Evolutionary conservation across 352 stramenopile genomes (phyloP).

Genomic region (Halophytophthora batemanensis): DNA sequence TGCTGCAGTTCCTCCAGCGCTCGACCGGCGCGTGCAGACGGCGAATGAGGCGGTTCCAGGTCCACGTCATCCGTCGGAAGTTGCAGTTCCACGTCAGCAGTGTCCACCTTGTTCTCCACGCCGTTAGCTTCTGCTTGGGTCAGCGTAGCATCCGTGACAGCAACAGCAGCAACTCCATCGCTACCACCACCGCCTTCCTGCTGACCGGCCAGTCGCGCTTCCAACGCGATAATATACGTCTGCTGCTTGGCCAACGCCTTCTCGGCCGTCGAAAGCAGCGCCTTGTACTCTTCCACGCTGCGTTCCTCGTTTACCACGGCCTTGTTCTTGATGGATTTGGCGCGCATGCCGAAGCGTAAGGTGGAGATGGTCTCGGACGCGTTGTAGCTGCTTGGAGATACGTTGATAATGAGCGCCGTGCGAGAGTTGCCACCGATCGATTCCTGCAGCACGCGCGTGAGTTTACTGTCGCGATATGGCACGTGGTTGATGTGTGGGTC

Average conservation of each 20-base stretch:
- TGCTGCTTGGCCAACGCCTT: slow-evolving; percentile 79
- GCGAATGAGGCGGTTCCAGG: slow-evolving; percentile 25
- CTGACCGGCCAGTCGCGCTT: slow-evolving; percentile 46
- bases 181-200: slow-evolving; percentile 12
- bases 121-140: slow-evolving; percentile 1
- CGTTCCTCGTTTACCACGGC: slow-evolving; percentile 91
- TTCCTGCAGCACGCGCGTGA: slow-evolving; percentile 92
- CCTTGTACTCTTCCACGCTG: slow-evolving; percentile 90
- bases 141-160: slow-evolving; percentile 6
- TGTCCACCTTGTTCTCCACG: slow-evolving; percentile 9
- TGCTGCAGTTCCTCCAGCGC: slow-evolving; percentile 74
- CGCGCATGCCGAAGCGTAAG: slow-evolving; percentile 87
- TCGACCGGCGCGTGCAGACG: slow-evolving; percentile 48
- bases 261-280: slow-evolving; percentile 77
- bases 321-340: slow-evolving; percentile 96
- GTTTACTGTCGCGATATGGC: slow-evolving; percentile 89
- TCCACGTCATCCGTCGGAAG: slow-evolving; percentile 12
- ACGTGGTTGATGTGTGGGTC: slow-evolving; percentile 78
- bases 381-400: slow-evolving; percentile 89
- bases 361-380: slow-evolving; percentile 91
- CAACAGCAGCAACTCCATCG: background rate
- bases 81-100: slow-evolving; percentile 27
- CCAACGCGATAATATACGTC: slow-evolving; percentile 80
- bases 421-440: slow-evolving; percentile 93
- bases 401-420: slow-evolving; percentile 92